phyloP scores from a whole-genome alignment of 192 early-diverging fungal genomes.

The Backusella luteola region DNA sequence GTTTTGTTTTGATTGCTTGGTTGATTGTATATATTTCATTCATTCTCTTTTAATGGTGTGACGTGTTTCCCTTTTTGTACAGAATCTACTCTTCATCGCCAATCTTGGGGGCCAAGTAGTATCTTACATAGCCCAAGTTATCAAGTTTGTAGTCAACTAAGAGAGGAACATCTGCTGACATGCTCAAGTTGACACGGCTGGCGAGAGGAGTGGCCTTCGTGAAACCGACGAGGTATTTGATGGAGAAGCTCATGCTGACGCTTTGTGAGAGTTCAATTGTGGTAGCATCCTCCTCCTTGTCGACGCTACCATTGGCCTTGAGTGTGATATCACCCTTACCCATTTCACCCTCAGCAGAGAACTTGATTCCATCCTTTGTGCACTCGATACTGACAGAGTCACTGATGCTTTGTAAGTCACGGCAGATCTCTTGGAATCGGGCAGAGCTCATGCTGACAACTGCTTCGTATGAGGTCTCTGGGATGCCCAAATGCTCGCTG shows the following conservation, averaged over 20 bases:
- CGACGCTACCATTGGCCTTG: constrained; percentile 72
- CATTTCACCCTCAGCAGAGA: constrained; percentile 83
- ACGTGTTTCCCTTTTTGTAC: neutral
- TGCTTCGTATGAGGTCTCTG: constrained; percentile 92
- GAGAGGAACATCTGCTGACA: constrained; percentile 87
- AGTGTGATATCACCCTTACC: constrained; percentile 83
- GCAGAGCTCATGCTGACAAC: constrained; percentile 83
- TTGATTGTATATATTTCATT: neutral
- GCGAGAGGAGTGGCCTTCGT: constrained; percentile 91
- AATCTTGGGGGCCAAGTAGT: constrained; percentile 65
- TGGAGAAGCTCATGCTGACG: constrained; percentile 81
- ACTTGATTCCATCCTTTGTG: constrained; percentile 93
- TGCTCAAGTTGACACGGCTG: constrained; percentile 70
- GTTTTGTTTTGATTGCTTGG: too few relatives aligned
- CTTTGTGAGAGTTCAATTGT: constrained; percentile 81
- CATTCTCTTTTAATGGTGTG: neutral
- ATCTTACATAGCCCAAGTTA: constrained; percentile 88
- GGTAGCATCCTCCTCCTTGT: constrained; percentile 60
- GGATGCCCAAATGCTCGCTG: constrained; percentile 92
- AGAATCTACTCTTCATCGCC: constrained; percentile 20
- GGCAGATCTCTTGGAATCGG: constrained; percentile 91
- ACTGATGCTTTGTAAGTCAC: constrained; percentile 79
- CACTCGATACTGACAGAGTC: constrained; percentile 88
- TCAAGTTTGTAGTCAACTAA: constrained; percentile 93
- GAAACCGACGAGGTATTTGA: constrained; percentile 95